Evolutionary conservation across 306 rosid species (phyloP), one percentile per base, ranked within the genome.

Genomic region (Hippophae tibetana): DNA sequence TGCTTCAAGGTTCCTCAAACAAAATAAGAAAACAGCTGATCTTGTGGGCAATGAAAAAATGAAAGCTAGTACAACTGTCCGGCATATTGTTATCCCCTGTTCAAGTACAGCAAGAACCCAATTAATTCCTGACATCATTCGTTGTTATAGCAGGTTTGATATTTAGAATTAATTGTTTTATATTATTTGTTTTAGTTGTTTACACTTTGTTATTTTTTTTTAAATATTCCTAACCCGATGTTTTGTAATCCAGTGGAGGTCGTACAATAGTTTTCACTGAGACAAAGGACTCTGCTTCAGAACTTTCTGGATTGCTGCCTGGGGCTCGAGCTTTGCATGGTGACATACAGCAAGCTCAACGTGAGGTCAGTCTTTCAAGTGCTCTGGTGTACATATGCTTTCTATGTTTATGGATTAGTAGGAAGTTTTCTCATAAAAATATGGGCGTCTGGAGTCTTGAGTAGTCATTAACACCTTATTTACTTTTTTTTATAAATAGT

Each of bases 51-150:
- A 87, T 69, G 89, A 85, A 70, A 90, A 79, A 59, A 87, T 90
- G 98, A 90, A 90, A 72, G 98, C 96, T 42, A 87, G 96, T 71
- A 65, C 61, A 45, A 86, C 64, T 77, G 95, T 90, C 49, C 78
- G 96, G 48, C 98, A 90, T 80, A 87, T 90, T 69, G 86, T 83
- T 76, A 85, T 90, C 70, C 98, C 97, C 1, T 90, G 96, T 74
- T 78, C 80, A 45, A 61, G 72, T 71, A 7, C 89, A 63, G 89
- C 89, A 26, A 85, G 84, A 74, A 38, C 90, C 44, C 86, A 78
- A 27, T 78, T 90, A 65, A 90, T 90, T 68, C 98, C 98, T 31
- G 98, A 90, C 50, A 67, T 90, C 58, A 90, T 90, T 70, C 84
- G 87, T 56, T 83, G 89, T 60, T 90, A 90, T 63, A 81, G 95